Percentiles rank a stretch among this genome's conserved stretches.
These are phyloP conservation scores for Claviceps sp. DNA, from an alignment of 2,329 filamentous ascomycete species.

Conservation along the genomic window DNA sequence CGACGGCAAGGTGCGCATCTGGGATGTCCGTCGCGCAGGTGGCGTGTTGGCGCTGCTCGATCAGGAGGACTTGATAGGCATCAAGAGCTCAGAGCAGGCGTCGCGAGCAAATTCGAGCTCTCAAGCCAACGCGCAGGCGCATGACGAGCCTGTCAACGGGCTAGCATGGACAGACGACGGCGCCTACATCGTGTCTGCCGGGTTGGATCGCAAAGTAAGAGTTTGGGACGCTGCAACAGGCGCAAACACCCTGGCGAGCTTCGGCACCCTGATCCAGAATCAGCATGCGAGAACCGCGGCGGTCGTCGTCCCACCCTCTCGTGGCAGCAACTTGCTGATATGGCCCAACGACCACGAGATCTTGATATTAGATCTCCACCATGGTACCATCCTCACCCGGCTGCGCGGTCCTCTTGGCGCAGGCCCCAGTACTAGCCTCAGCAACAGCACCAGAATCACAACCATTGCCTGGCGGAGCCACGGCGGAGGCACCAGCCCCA, in stretches of 20 bases:
- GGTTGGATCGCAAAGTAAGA: constrained; percentile 71
- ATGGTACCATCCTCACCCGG: constrained; percentile 59
- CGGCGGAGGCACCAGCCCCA: constrained; percentile 37
- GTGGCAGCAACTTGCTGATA: constrained; percentile 50
- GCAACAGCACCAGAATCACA: constrained; percentile 50
- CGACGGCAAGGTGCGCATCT: constrained; percentile 72
- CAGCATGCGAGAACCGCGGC: constrained; percentile 45
- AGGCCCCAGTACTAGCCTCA: constrained; percentile 24
- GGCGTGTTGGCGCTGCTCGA: constrained; percentile 67
- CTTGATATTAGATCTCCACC: constrained; percentile 63
- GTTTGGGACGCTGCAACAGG: constrained; percentile 76
- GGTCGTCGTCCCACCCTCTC: constrained; percentile 52
- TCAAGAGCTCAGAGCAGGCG: constrained; percentile 21
- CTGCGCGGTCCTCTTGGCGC: constrained; percentile 50
- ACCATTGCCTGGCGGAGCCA: constrained; percentile 58
- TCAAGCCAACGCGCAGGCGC: constrained; percentile 48
- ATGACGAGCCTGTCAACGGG: constrained; percentile 72
- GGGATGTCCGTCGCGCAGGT: constrained; percentile 73
- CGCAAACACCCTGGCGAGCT: constrained; percentile 77
- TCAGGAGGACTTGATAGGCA: constrained; percentile 67
- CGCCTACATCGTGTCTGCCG: constrained; percentile 60
- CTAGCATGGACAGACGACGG: constrained; percentile 76
- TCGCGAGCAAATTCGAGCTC: constrained; percentile 22
- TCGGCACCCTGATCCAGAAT: constrained; percentile 73
- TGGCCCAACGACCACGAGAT: constrained; percentile 77